phyloP scores from a whole-genome alignment of 129 eudicot genomes.

The Pseudognaphalium luteoalbum region DNA sequence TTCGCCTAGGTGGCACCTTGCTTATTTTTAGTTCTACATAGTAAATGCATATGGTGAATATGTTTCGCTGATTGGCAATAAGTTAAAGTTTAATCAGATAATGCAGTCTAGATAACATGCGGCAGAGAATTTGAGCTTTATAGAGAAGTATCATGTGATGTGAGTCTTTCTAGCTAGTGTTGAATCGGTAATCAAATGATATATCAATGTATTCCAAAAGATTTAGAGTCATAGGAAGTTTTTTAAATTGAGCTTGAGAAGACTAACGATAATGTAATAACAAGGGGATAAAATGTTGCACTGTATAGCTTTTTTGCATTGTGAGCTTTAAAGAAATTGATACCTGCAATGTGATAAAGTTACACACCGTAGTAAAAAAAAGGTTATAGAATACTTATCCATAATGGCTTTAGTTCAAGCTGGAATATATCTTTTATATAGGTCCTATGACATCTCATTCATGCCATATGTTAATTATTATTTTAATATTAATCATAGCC shows the following conservation, averaged over 20 bases:
- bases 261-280: slow-evolving; percentile 1
- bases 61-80: background rate
- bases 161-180: background rate
- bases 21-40: background rate
- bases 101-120: background rate
- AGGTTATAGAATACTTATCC: background rate
- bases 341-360: background rate
- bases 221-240: background rate
- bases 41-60: background rate
- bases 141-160: background rate
- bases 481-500: no score
- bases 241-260: background rate
- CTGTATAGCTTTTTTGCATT: background rate
- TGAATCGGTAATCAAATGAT: background rate
- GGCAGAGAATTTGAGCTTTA: background rate
- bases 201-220: background rate
- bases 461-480: background rate
- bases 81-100: background rate
- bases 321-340: background rate
- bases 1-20: background rate
- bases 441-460: background rate
- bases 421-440: background rate
- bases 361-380: background rate
- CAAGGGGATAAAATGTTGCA: background rate
- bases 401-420: background rate